Base-by-base conservation (phyloP, 2,329 filamentous ascomycete species). In the Fusarium sulawesiense region DNA sequence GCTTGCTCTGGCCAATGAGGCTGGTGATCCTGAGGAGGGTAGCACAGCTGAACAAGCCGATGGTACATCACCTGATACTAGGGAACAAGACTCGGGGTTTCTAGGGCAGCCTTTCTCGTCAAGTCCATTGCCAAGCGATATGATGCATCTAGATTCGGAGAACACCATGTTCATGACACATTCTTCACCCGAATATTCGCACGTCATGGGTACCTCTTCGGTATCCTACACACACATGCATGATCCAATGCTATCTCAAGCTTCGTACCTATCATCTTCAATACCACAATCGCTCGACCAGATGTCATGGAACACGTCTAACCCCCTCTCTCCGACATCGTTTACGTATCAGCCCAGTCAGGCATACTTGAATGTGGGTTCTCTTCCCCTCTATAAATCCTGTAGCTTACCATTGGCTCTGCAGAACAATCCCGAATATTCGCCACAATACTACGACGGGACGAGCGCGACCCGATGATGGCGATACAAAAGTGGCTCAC, bases 1-100 rank as follows among this genome's bases (percentile, higher is more conserved):
- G 6, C 34, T 65, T 14, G 12, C 12, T 4, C 11, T 65, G 8
- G 62, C 60, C 2, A 53, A 65, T 6, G 62, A 66, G 6, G 62
- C 60, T 11, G 61, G 34, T 1, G 61, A 66, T 3, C n/a, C 23
- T 1, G 60, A 65, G 9, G 54, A 60, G 2, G 30, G 7, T 7
- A 27, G 5, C 18, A 20, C 25, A 3, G 4, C 6, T 4, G 54
- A 47, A 3, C n/a, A 1, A 2, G 4, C 25, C 6, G 25, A 46
- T 6, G 20, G 12, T 18, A 18, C 34, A 27, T 32, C 46, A 1
- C 54, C 41, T 0, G 23, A 42, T 6, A 8, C 4, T 13, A n/a
- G 29, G 4, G 20, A 40, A 34, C 8, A 29, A 9, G 14, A 27
- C 25, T 21, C 6, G 20, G 16, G 8, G 11, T 41, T n/a, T 6